A percentile compares a stretch with the other conserved stretches of the same genome.
Evolutionary conservation across 2,329 filamentous ascomycete genomes (phyloP).

Genomic region (Apiospora sp.): DNA sequence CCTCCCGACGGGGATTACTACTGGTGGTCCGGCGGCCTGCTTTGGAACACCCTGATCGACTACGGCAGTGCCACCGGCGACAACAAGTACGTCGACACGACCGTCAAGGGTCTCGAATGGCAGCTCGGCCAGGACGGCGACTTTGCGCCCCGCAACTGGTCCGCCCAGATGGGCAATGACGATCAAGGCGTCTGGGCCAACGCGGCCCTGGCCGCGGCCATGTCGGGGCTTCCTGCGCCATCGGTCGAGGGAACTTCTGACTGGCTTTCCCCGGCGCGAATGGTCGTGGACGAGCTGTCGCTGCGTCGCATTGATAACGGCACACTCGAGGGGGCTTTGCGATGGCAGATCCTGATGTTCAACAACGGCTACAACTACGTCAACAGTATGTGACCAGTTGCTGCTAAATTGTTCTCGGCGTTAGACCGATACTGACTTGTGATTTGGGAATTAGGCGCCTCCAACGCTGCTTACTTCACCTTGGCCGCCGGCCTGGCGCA

Average conservation of each 20-base stretch:
- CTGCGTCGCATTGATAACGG: slow-evolving; percentile 54
- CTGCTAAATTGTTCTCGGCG: no score
- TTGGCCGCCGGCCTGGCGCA: slow-evolving; percentile 65
- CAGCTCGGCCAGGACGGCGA: slow-evolving; percentile 51
- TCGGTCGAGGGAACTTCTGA: slow-evolving; percentile 49
- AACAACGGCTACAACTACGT: slow-evolving; percentile 60
- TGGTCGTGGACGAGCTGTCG: slow-evolving; percentile 67
- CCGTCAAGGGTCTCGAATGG: slow-evolving; percentile 51
- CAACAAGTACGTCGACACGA: slow-evolving; percentile 53
- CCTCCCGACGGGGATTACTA: slow-evolving; percentile 47
- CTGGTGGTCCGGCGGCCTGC: slow-evolving; percentile 60
- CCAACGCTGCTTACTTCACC: slow-evolving; percentile 57
- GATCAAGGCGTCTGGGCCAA: slow-evolving; percentile 70
- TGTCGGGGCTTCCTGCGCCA: slow-evolving; percentile 64
- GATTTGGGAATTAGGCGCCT: slow-evolving; percentile 42
- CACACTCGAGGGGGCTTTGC: slow-evolving; percentile 64
- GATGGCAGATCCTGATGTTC: slow-evolving; percentile 69
- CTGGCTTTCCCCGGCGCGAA: slow-evolving; percentile 68
- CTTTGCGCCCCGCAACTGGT: slow-evolving; percentile 52
- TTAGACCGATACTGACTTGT: slow-evolving; percentile 8
- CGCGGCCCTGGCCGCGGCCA: slow-evolving; percentile 65
- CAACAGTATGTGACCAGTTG: slow-evolving; percentile 42
- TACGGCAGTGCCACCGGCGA: slow-evolving; percentile 62
- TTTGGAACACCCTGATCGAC: slow-evolving; percentile 60
- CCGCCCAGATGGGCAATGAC: slow-evolving; percentile 52